Base-by-base conservation (phyloP, 192 early-diverging fungal genomes). In the Coemansia sp. region DNA sequence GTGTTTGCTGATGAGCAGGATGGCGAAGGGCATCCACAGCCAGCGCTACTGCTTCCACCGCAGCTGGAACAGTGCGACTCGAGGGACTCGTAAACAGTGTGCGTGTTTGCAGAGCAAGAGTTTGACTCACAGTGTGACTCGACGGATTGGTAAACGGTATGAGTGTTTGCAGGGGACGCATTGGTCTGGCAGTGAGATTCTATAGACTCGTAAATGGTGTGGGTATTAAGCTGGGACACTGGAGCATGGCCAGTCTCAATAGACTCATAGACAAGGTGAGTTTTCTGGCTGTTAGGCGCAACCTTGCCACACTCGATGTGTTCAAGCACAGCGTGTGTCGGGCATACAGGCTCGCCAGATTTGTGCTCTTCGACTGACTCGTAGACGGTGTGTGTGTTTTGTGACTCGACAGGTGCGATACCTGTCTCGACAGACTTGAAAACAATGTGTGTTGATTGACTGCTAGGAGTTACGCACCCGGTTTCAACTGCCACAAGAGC, bases 71-170 rank as follows among this genome's bases (percentile, higher is more conserved):
- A 54, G 12, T 46, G 48, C 11, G 48, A 40, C 47, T 74, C 65
- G 14, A 74, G 37, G 6, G 62, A 55, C 54, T 67, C 40, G 57
- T 44, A 61, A 2, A 58, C 71, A 0, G 65, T 67, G 30, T 73
- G 71, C 6, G 65, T 73, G 57, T 60, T 60, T 14, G 49, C 30
- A 38, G 58, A 33, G 24, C 25, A 53, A 10, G 17, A 34, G 3
- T 13, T 50, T 0, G 61, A 24, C 37, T 25, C 45, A 19, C 49
- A 62, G 6, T 43, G 33, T 12, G 48, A 24, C 34, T 60, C 69
- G 10, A 71, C 9, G 3, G 69, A 65, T 61, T 69, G 30, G 23
- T 56, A 59, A 4, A 69, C 61, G 8, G 40, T 59, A 34, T 66
- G 62, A 4, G 62, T 65, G 44, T 62, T 60, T 12, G 18, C 12